These are phyloP conservation scores for Infundibulicybe gibba DNA, from an alignment of 768 basidiomycete genomes.

Conservation along the genomic window DNA sequence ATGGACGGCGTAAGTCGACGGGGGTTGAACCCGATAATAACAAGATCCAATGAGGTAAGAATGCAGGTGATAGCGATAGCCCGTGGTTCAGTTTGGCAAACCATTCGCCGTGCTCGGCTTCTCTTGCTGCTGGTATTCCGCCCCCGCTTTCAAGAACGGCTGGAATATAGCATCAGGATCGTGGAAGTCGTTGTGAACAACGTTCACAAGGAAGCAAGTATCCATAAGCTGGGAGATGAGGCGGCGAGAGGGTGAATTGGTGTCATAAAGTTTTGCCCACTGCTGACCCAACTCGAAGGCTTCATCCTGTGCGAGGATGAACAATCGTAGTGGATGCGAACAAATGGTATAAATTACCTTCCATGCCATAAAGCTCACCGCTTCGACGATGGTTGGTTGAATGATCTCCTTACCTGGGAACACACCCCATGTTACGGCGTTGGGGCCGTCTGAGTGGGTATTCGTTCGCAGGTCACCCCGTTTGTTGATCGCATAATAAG, in stretches of 20 bases:
- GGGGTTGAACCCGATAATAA: constrained; percentile 86
- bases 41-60: constrained; percentile 26
- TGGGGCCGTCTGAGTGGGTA: constrained; percentile 91
- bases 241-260: constrained; percentile 68
- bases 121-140: constrained; percentile 42
- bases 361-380: constrained; percentile 98
- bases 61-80: constrained; percentile 18
- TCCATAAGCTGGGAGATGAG: constrained; percentile 81
- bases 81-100: constrained; percentile 4
- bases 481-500: constrained; percentile 97
- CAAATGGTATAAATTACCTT: constrained; percentile 47
- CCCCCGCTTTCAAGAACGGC: constrained; percentile 79
- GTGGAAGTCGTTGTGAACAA: constrained; percentile 96
- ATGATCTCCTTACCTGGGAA: constrained; percentile 97
- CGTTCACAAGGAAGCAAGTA: constrained; percentile 82
- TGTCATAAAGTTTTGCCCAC: constrained; percentile 87
- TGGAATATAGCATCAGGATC: constrained; percentile 79
- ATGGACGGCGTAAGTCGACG: constrained; percentile 44
- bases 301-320: constrained; percentile 63
- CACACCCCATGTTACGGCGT: constrained; percentile 98
- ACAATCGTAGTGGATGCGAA: background rate
- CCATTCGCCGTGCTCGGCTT: background rate
- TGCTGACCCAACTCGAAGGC: constrained; percentile 89
- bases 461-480: constrained; percentile 93
- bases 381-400: constrained; percentile 95